These are phyloP conservation scores for Xylariaceae sp. DNA, from an alignment of 2,329 filamentous ascomycete species.

Conservation along the genomic window DNA sequence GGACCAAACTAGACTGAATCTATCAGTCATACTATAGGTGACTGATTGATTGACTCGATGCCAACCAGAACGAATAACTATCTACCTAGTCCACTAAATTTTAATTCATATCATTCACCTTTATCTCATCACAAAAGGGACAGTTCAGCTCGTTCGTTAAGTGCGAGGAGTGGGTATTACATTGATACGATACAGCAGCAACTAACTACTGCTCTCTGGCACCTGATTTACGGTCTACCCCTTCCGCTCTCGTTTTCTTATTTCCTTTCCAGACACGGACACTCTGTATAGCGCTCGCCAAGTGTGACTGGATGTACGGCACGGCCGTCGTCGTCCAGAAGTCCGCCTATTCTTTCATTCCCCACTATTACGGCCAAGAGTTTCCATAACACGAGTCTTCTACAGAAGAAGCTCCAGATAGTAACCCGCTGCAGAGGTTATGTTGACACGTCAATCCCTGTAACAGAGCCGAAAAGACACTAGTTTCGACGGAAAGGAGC, in stretches of 20 bases:
- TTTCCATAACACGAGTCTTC: neutral
- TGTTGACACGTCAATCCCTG: neutral
- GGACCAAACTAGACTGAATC: too few relatives aligned
- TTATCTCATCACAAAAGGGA: neutral
- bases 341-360: neutral
- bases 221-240: neutral
- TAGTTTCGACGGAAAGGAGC: slow-evolving; percentile 47
- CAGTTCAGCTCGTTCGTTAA: neutral
- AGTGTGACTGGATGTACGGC: neutral
- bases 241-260: slow-evolving; percentile 17
- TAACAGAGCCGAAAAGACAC: neutral
- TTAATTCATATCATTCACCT: too few relatives aligned
- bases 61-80: too few relatives aligned
- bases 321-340: neutral
- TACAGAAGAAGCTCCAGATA: slow-evolving; percentile 10
- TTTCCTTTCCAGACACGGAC: neutral
- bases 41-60: too few relatives aligned
- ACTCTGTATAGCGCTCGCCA: neutral
- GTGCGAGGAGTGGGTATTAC: slow-evolving; percentile 33
- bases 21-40: too few relatives aligned
- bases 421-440: neutral
- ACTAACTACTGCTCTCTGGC: slow-evolving; percentile 14
- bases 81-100: too few relatives aligned
- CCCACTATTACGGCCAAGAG: neutral
- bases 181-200: slow-evolving; percentile 31